Evolutionary conservation across 306 rosid genomes (phyloP).

Genomic region (Pachyrhizus erosus): DNA sequence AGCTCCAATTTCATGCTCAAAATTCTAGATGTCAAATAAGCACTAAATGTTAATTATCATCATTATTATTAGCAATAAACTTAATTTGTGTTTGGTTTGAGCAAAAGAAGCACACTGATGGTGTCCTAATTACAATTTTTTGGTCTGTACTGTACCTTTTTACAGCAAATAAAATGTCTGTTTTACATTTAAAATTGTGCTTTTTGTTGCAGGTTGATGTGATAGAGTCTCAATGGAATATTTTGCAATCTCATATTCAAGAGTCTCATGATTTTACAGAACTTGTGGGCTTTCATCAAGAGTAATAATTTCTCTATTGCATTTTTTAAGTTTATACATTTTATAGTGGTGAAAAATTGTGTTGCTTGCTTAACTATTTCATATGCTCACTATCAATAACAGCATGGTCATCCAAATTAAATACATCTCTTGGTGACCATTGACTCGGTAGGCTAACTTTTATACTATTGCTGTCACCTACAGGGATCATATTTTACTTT

Average conservation of each 20-base stretch:
- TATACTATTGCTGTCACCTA: constrained; percentile 23
- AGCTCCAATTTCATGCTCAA: background rate
- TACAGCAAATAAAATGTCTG: background rate
- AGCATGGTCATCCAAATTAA: background rate
- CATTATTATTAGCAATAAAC: background rate
- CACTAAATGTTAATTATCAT: background rate
- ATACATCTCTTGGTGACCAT: constrained; percentile 7
- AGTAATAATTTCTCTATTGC: constrained; percentile 56
- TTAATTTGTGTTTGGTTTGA: background rate
- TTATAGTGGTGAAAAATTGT: constrained; percentile 6
- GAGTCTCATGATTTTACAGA: constrained; percentile 91
- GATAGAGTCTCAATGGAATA: constrained; percentile 96
- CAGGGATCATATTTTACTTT: constrained; percentile 28
- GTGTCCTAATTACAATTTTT: constrained; percentile 17
- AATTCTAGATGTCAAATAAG: background rate
- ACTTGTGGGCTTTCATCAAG: constrained; percentile 93
- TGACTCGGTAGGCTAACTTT: constrained; percentile 4
- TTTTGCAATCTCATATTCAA: constrained; percentile 90
- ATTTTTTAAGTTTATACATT: constrained; percentile 24
- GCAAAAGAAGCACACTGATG: background rate
- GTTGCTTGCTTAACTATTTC: constrained; percentile 14
- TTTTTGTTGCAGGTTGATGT: constrained; percentile 84
- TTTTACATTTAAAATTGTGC: constrained; percentile 32
- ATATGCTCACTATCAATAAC: constrained; percentile 12
- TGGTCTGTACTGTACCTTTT: constrained; percentile 16